Evolutionary conservation across 139 green algal species (phyloP).

Genomic region (Chlorella sp.): DNA sequence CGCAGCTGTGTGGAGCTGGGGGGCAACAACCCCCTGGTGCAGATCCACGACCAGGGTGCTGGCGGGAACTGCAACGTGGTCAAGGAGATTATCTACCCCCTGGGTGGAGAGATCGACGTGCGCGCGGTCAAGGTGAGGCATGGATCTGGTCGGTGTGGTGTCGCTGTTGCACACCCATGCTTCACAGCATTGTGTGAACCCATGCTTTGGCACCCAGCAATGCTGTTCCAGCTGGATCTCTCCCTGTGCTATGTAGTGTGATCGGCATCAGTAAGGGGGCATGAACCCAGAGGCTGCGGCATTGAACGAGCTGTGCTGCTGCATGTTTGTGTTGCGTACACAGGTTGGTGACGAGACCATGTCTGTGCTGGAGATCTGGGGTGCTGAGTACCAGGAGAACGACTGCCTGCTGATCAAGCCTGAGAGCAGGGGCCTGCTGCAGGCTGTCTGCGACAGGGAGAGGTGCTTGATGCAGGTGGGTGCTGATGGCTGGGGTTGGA

Average conservation of each 20-base stretch:
- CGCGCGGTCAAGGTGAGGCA: conserved; percentile 69
- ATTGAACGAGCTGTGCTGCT: no score
- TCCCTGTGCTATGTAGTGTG: no score
- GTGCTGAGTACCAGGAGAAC: conserved; percentile 99
- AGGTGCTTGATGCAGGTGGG: conserved; percentile 80
- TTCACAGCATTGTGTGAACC: no score
- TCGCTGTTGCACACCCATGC: no score
- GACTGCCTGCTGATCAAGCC: conserved; percentile 87
- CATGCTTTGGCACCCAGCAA: no score
- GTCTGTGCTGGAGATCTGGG: conserved; percentile 99
- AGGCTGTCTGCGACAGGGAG: conserved; percentile 87
- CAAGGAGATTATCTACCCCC: conserved; percentile 99
- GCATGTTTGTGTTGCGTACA: no score
- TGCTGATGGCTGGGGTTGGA: no score
- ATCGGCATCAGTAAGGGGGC: no score
- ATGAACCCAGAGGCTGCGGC: no score
- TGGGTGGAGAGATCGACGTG: conserved; percentile 93
- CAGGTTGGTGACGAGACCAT: conserved; percentile 95
- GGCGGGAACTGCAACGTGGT: conserved; percentile 99
- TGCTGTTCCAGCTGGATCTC: no score
- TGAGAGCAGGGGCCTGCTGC: conserved; percentile 62
- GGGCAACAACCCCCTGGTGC: conserved; percentile 88
- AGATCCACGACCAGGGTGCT: conserved; percentile 69
- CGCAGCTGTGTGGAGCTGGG: conserved; percentile 94
- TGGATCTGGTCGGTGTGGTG: no score